Base-by-base conservation (phyloP, 192 early-diverging fungal genomes). In the Endogone sp. region DNA sequence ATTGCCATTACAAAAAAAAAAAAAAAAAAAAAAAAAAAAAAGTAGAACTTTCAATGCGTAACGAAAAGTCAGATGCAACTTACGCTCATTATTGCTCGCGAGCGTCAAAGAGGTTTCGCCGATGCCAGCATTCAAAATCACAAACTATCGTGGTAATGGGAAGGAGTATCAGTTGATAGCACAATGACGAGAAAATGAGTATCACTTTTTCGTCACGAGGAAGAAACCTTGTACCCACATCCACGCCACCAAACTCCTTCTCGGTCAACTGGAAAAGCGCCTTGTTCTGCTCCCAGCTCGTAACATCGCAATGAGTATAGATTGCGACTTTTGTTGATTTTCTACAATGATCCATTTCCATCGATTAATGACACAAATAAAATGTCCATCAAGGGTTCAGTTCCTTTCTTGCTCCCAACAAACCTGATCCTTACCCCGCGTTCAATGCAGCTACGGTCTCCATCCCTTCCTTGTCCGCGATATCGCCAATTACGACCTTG, bases 401-500 rank as follows among this genome's bases (percentile, higher is more conserved):
- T n/a, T n/a, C n/a, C n/a, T n/a, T n/a, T n/a, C n/a, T n/a, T n/a
- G n/a, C n/a, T n/a, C n/a, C n/a, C n/a, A n/a, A 20, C 26, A 27
- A 27, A 4, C 20, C 10, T 26, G 20, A 21, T 6, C 26, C 26
- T 57, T 70, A 75, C 73, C 60, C 62, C 28, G 65, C 62, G 60
- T 75, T 69, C 24, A 57, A 56, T 24, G 31, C 58, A 2, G 57
- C 63, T 3, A 62, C 29, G 23, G 61, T 3, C 29, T 67, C 65
- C 23, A 62, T 24, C 26, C 69, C 74, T 68, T 71, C 65, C 24
- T 62, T 66, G 25, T 71, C 74, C 9, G 68, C 20, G 60, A 75
- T 24, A 64, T 75, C 74, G 24, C 74, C 74, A 63, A 75, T 67
- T 4, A 71, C 74, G 1, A 75, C 69, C 24, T 71, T 75, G 29